Base-by-base conservation (phyloP, 2,329 filamentous ascomycete species). In the Ophiocordyceps camponoti-floridani region DNA sequence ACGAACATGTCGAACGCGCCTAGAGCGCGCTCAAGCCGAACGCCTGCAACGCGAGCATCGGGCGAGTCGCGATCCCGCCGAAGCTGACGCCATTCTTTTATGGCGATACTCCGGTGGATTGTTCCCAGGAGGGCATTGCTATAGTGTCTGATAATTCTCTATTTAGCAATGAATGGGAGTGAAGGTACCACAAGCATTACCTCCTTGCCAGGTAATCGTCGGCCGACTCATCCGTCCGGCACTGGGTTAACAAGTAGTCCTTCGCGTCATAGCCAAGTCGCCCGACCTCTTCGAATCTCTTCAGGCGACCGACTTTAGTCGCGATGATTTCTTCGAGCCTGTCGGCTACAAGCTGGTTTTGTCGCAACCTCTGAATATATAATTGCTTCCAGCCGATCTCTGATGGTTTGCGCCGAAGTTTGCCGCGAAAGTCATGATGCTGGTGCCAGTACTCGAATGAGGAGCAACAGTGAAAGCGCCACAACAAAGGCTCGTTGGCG, bases 1-100 rank as follows among this genome's bases (percentile, higher is more conserved):
- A 94, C 77, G 61, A 96, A 96, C 62, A 96, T 73, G 60, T 96
- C 91, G 58, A 93, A 94, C 13, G 82, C 82, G 18, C 79, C 82
- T 14, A 96, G 65, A 1, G 82, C 82, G 46, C 74, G 72, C 57
- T 94, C 88, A 18, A 94, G 62, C 50, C 45, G 58, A 50, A 46
- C 53, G 49, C 50, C 63, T 57, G 52, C 63, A 84, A 48, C 41
- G n/a, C 53, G 49, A 11, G 50, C 44, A 18, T 46, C 51, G 16
- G 40, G 47, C 23, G 40, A 49, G 16, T 50, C 49, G 12, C 45
- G 51, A 40, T 49, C 52, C 31, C 49, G 42, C 45, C 53, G 54
- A 41, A 59, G 52, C 12, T 49, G 70, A 70, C 49, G 65, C 89
- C 88, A 96, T 56, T 84, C 75, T 40, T 79, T 71, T 45, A 96